Base-by-base conservation (phyloP, 495 filamentous ascomycete genomes). In the Penicillium macrosclerotiorum region DNA sequence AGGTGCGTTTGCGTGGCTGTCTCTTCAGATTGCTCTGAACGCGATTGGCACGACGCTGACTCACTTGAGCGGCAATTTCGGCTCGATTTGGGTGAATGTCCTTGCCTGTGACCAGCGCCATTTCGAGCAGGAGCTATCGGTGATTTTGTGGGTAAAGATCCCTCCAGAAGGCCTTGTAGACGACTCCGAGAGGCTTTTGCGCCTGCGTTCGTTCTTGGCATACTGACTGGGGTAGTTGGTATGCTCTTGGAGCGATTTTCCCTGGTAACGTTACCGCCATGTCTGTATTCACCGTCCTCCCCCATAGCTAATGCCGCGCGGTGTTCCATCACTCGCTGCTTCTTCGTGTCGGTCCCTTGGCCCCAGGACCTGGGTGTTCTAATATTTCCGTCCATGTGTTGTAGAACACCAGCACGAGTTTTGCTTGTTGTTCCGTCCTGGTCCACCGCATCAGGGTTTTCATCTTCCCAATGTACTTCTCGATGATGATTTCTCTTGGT, bases 401-500 rank as follows among this genome's bases (percentile, higher is more conserved):
- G 61, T 35, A 67, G 56, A 7, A 57, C 47, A 30, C n/a, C n/a
- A n/a, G n/a, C n/a, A n/a, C n/a, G n/a, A n/a, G n/a, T n/a, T n/a
- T n/a, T n/a, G n/a, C n/a, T n/a, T n/a, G n/a, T n/a, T n/a, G n/a
- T n/a, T n/a, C n/a, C n/a, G n/a, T n/a, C n/a, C 9, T 47, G 27
- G 13, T 25, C n/a, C 3, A 32, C 14, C 8, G 6, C n/a, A 31
- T 4, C 20, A 11, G 37, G 34, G 14, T 24, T 20, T 18, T 32
- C 37, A 14, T 37, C 31, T 30, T 44, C 38, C 43, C 42, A 31
- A 20, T 53, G 26, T 12, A 47, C 32, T n/a, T 54, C 29, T 24
- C 48, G 24, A 24, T 49, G 20, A 12, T 32, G 29, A 49, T 82
- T 85, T 49, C 71, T 76, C 8, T 76, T 81, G 2, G 50, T 71